Base-by-base conservation (phyloP, 2,329 filamentous ascomycete species). In the Xylariaceae sp. region DNA sequence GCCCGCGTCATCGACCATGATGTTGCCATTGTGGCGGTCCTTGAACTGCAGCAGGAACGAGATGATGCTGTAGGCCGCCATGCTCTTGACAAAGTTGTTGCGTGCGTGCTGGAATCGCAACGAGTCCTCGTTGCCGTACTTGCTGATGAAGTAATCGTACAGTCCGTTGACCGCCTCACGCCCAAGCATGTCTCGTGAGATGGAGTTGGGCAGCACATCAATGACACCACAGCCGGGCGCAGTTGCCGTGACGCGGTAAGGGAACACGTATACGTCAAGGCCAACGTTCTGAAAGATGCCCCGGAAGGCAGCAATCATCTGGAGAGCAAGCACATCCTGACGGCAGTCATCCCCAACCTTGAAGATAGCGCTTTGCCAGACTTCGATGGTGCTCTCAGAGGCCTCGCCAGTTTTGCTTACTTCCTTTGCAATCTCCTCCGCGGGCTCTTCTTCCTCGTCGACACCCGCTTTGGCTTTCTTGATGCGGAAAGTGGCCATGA, bases 351-450 rank as follows among this genome's bases (percentile, higher is more conserved):
- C 92, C 42, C 92, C 92, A 31, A 99, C 93, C 59, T 99, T 99
- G 78, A 99, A 99, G 53, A 99, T 99, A 36, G 90, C 92, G 2
- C 88, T 94, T 59, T 98, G 92, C 93, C 92, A 96, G n/a, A 90
- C 83, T 58, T 98, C 93, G 46, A 94, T 77, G 0, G 78, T 85
- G 49, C 73, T 76, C 33, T 64, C 62, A 18, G 51, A 50, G 14
- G 47, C 37, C 19, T 49, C 36, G 23, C 52, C 51, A 5, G 53
- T 58, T 35, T 65, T 63, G 32, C 61, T 62, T 3, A 63, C 55
- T 29, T 71, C 68, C 38, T 70, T 67, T 5, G 68, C 57, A 51
- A 72, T 57, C n/a, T n/a, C n/a, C n/a, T n/a, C n/a, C 5, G 68
- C 57, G 51, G 72, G 57, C 5, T 70, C 67, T 39, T 75, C 72